Evolutionary conservation across 2,329 filamentous ascomycete species (phyloP).

Genomic region (Colletotrichum coccodes): DNA sequence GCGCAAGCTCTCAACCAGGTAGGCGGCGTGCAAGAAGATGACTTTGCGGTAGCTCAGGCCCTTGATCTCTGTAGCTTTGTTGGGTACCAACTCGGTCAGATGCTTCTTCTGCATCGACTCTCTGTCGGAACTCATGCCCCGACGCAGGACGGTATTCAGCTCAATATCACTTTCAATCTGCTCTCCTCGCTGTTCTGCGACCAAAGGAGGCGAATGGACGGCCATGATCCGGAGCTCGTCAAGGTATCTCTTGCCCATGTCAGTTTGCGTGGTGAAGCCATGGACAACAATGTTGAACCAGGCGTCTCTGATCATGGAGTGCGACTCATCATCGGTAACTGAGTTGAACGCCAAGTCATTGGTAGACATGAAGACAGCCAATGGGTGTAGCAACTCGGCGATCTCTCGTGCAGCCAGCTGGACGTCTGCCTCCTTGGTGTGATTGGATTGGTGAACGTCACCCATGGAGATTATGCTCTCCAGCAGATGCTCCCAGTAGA

Average conservation of each 20-base stretch:
- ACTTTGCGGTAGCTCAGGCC: conserved; percentile 88
- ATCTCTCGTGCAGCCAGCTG: conserved; percentile 89
- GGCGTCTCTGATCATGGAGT: conserved; percentile 83
- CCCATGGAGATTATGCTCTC: conserved; percentile 92
- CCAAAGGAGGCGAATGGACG: conserved; percentile 85
- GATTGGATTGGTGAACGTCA: conserved; percentile 80
- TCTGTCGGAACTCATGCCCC: conserved; percentile 84
- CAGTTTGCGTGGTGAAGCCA: conserved; percentile 82
- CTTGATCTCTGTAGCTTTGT: conserved; percentile 81
- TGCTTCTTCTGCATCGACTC: conserved; percentile 83
- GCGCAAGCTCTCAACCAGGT: conserved; percentile 88
- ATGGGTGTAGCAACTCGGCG: conserved; percentile 83
- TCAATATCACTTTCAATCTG: conserved; percentile 97
- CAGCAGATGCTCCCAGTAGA: conserved; percentile 86
- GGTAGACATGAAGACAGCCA: conserved; percentile 84
- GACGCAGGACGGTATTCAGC: conserved; percentile 89
- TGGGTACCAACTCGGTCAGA: conserved; percentile 78
- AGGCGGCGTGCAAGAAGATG: conserved; percentile 91
- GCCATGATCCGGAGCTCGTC: conserved; percentile 87
- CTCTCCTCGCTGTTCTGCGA: conserved; percentile 88
- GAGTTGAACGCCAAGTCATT: conserved; percentile 64
- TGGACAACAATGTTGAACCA: conserved; percentile 99
- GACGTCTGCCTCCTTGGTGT: conserved; percentile 80
- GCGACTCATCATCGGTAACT: conserved; percentile 72
- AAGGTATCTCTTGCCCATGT: conserved; percentile 76